phyloP scores from a whole-genome alignment of 140 eudicot genomes.

The Cichorium intybus region DNA sequence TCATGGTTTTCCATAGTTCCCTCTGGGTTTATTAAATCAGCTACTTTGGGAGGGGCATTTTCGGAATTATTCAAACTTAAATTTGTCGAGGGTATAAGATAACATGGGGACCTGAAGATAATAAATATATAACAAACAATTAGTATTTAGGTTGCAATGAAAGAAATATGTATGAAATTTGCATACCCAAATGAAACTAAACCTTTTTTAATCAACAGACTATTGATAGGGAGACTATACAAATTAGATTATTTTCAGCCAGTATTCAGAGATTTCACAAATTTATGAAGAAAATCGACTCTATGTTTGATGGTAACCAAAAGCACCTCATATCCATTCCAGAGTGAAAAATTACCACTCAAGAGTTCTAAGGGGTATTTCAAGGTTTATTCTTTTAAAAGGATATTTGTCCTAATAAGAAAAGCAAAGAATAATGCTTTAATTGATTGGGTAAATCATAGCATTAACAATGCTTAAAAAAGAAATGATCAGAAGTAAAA shows the following conservation, averaged over 20 bases:
- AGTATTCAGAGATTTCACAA: too few relatives aligned
- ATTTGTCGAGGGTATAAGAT: slow-evolving; percentile 16
- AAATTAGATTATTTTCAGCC: too few relatives aligned
- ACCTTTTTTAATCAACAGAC: slow-evolving; percentile 46
- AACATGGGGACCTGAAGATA: slow-evolving; percentile 38
- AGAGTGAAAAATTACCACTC: too few relatives aligned
- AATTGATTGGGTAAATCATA: too few relatives aligned
- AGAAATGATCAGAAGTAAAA: too few relatives aligned
- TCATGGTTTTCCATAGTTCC: slow-evolving; percentile 19
- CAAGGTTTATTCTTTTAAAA: too few relatives aligned
- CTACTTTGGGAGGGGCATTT: slow-evolving; percentile 17
- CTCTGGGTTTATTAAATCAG: slow-evolving; percentile 27
- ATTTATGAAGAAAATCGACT: too few relatives aligned
- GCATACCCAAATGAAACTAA: not conserved
- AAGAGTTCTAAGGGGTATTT: too few relatives aligned
- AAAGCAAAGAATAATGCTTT: too few relatives aligned
- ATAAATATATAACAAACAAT: not conserved
- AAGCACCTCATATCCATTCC: too few relatives aligned
- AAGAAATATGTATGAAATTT: not conserved
- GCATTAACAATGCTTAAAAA: too few relatives aligned
- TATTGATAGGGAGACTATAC: slow-evolving; percentile 27
- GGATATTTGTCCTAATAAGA: slow-evolving; percentile 21
- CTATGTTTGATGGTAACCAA: too few relatives aligned
- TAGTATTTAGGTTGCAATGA: slow-evolving; percentile 14
- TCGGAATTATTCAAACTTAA: slow-evolving; percentile 21